These are phyloP conservation scores for Mortierella antarctica DNA, from an alignment of 192 early-diverging fungal genomes.

Conservation along the genomic window DNA sequence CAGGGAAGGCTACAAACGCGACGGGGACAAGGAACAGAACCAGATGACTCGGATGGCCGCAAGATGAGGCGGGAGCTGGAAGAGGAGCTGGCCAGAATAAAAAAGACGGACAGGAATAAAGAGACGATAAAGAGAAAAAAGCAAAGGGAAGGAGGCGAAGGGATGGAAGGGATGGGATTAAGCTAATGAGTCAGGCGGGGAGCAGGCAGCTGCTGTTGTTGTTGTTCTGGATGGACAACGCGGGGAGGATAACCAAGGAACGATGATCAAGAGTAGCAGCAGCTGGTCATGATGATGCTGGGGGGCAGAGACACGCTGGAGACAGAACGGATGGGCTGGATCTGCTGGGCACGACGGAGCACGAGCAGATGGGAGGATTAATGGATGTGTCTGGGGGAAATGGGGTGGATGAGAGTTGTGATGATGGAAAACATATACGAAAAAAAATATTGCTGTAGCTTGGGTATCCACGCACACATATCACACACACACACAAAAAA, in stretches of 20 bases:
- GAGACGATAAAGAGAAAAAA: constrained; percentile 2
- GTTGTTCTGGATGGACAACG: too few species aligned
- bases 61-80: background rate
- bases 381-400: background rate
- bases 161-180: background rate
- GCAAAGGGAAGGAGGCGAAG: background rate
- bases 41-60: background rate
- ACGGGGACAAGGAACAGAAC: background rate
- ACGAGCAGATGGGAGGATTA: background rate
- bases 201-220: too few species aligned
- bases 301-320: too few species aligned
- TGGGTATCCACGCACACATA: too few species aligned
- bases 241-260: too few species aligned
- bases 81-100: constrained; percentile 5
- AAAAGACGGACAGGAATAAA: background rate
- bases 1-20: background rate
- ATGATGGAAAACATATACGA: background rate
- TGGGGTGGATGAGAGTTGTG: constrained; percentile 1
- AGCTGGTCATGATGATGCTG: too few species aligned
- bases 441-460: too few species aligned
- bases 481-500: background rate
- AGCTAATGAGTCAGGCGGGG: background rate
- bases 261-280: too few species aligned
- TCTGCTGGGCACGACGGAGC: too few species aligned
- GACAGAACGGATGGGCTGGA: too few species aligned